Evolutionary conservation across 169 alveolate genomes (phyloP).

Genomic region (Plasmodium malariae): DNA sequence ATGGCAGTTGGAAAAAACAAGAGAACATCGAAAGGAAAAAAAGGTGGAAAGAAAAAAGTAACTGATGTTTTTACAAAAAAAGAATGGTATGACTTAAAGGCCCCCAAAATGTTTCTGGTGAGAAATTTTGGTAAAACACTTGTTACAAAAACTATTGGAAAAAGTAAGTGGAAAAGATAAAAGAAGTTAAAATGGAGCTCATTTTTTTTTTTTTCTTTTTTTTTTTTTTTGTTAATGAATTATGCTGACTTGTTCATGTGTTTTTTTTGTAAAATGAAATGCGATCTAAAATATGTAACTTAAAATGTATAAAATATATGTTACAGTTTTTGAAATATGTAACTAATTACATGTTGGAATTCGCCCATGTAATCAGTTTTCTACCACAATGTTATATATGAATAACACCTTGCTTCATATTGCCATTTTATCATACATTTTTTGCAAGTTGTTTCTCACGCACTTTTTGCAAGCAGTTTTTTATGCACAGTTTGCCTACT

Average conservation of each 20-base stretch:
- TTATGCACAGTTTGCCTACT: too few species aligned
- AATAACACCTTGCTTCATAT: too few species aligned
- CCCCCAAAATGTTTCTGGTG: conserved; percentile 95
- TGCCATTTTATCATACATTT: too few species aligned
- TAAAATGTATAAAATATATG: neutral
- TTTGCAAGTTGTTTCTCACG: too few species aligned
- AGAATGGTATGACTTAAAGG: conserved; percentile 97
- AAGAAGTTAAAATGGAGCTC: conserved; percentile 28
- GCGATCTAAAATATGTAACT: neutral
- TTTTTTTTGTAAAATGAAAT: too few species aligned
- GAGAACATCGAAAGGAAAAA: conserved; percentile 96
- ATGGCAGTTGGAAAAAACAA: conserved; percentile 98
- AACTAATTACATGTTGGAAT: too few species aligned
- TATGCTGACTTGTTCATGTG: too few species aligned
- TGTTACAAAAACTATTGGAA: conserved; percentile 96
- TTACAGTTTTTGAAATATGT: too few species aligned
- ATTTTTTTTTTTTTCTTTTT: neutral
- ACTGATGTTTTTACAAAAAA: conserved; percentile 96
- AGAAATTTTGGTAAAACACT: conserved; percentile 95
- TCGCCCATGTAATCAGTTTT: too few species aligned
- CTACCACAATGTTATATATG: too few species aligned
- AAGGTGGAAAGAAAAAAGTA: conserved; percentile 97
- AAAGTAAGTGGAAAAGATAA: conserved; percentile 82
- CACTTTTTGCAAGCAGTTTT: too few species aligned
- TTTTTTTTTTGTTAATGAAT: conserved; percentile 50